Evolutionary conservation across 345 rosid genomes (phyloP).

Genomic region (Lagerstroemia speciosa): DNA sequence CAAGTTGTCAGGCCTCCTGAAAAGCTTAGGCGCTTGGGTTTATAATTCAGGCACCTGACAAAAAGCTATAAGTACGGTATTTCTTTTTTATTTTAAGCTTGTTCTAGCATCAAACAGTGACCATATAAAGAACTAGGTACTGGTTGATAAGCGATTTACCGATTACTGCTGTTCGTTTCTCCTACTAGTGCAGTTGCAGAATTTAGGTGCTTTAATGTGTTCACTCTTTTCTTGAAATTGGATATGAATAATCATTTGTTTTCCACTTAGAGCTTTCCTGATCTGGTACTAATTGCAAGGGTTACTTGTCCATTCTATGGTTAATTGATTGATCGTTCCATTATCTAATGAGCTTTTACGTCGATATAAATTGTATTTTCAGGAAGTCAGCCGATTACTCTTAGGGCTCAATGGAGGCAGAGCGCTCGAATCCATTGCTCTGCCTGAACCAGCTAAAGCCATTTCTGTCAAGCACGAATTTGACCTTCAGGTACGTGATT

Average conservation of each 20-base stretch:
- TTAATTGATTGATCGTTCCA: background rate
- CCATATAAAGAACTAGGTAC: background rate
- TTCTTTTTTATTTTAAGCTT: no score
- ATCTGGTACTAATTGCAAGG: no score
- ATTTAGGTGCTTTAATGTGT: background rate
- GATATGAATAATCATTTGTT: no score
- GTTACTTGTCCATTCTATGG: no score
- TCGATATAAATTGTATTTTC: constrained; percentile 10
- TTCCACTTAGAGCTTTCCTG: no score
- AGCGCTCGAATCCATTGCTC: constrained; percentile 34
- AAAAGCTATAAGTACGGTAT: no score
- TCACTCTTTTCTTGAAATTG: background rate
- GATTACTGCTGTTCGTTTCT: no score
- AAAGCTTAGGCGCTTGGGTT: no score
- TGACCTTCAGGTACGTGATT: constrained; percentile 62
- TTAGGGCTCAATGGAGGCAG: constrained; percentile 70
- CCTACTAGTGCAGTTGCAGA: no score
- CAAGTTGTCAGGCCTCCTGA: no score
- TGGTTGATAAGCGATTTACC: background rate
- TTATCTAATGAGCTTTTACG: no score
- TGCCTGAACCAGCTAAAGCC: constrained; percentile 45
- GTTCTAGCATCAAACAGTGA: background rate
- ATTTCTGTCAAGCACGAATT: constrained; percentile 53
- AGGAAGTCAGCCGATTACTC: constrained; percentile 83
- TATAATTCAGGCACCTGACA: no score